phyloP scores from a whole-genome alignment of 768 basidiomycete genomes.

The Russula abietina region DNA sequence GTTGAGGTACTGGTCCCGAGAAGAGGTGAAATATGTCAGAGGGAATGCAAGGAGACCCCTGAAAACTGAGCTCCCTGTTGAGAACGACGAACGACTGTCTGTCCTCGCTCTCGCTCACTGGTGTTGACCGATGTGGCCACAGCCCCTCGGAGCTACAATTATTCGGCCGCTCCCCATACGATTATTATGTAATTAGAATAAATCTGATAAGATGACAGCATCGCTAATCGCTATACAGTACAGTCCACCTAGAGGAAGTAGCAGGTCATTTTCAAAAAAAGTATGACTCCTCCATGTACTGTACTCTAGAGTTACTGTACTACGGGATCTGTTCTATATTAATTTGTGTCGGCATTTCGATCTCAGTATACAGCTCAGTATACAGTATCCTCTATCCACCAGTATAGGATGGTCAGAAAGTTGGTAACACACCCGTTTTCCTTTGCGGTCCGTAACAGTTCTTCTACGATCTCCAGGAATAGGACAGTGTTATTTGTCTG shows the following conservation, averaged over 20 bases:
- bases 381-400: background rate
- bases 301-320: background rate
- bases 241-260: background rate
- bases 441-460: background rate
- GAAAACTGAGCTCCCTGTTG: background rate
- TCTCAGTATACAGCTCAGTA: background rate
- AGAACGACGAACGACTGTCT: slow-evolving; percentile 3
- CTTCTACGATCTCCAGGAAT: background rate
- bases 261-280: background rate
- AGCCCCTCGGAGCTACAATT: slow-evolving; percentile 24
- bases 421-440: background rate
- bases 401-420: background rate
- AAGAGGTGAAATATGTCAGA: background rate
- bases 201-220: background rate
- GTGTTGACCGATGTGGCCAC: background rate
- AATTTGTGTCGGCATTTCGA: background rate
- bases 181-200: slow-evolving; percentile 18
- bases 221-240: background rate
- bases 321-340: background rate
- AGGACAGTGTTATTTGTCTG: background rate
- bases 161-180: slow-evolving; percentile 7
- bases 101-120: background rate
- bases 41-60: background rate
- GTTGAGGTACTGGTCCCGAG: background rate
- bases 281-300: background rate